Percentiles rank a stretch among this genome's conserved stretches.
Conservation (phyloP, 352 stramenopile genomes). For the Phytophthora aleatoria region DNA sequence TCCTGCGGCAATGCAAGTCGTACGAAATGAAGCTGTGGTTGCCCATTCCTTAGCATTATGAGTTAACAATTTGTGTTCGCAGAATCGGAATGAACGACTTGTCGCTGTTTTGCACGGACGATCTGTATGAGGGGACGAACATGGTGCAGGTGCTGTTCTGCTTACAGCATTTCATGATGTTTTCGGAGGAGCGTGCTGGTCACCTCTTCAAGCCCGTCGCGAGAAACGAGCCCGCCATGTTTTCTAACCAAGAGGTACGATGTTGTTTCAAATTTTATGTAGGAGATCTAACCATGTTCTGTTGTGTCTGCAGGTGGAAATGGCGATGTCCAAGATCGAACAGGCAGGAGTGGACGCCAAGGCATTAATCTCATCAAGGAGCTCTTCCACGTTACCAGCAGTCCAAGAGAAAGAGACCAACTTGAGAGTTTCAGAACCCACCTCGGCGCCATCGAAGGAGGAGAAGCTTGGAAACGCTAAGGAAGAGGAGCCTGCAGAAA, state of each 20-base stretch:
- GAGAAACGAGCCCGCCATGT: conserved; percentile 44
- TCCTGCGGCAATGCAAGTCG: conserved; percentile 84
- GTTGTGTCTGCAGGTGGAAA: conserved; percentile 47
- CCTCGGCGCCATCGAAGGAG: conserved; percentile 1
- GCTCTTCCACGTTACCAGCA: conserved; percentile 3
- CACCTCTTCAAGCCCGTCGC: conserved; percentile 53
- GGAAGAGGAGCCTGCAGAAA: conserved; percentile 25
- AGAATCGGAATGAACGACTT: conserved; percentile 86
- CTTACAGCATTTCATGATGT: conserved; percentile 77
- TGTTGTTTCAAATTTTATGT: background rate
- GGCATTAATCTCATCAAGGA: conserved; percentile 39
- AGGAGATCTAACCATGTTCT: conserved; percentile 1
- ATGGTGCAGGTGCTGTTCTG: conserved; percentile 86
- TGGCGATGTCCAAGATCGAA: conserved; percentile 74
- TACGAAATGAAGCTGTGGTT: conserved; percentile 27
- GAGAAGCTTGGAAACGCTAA: conserved; percentile 15
- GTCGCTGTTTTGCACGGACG: conserved; percentile 83
- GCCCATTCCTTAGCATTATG: background rate
- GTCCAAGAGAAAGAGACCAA: conserved; percentile 17
- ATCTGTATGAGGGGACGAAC: conserved; percentile 86
- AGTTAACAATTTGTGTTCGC: conserved; percentile 5
- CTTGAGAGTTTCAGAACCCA: conserved; percentile 8
- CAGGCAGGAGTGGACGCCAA: conserved; percentile 58
- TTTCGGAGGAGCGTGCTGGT: conserved; percentile 52
- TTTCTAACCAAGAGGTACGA: conserved; percentile 72